Evolutionary conservation across 1,284 basidiomycete species (phyloP), one percentile per base, ranked within the genome.

Genomic region (Inonotus obliquus): DNA sequence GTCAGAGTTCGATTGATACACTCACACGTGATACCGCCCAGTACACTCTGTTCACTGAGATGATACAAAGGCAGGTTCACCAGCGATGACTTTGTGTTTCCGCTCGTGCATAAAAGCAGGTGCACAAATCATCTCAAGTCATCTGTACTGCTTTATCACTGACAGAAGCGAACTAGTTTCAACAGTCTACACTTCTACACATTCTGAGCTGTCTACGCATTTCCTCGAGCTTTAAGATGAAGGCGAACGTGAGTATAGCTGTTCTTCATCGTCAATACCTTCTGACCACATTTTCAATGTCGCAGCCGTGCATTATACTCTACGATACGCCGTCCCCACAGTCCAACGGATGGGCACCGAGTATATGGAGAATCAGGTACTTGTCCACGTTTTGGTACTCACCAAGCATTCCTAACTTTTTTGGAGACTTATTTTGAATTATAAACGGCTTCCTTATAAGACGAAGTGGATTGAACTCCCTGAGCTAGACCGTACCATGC

Each of bases 381-480:
- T 69, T 37, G 1, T 25, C 25, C 29, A 27, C 17, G n/a, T 61
- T 51, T 47, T 48, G 17, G n/a, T 32, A n/a, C 23, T 23, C 45
- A 32, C 45, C 48, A 19, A 17, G 25, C 19, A 17, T n/a, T 44
- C 19, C 10, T 44, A 17, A 44, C 17, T 17, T 19, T 63, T 54
- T 17, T 48, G 21, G 64, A 89, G 87, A 49, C 81, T 89, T 55
- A 84, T 89, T 54, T 73, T 90, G 21, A 89, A 90, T 68, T 89
- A 81, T 69, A 89, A 90, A 68, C 79, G 84, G 2, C 78, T 90
- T 2, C 80, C 78, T 2, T 85, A 89, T 67, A 79, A 79, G 53
- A 90, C 88, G 0, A 73, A 79, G 27, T 89, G 86, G 85, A 75
- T 90, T 45, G 85, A 88, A 52, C 81, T 87, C 64, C 78, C 84